Evolutionary conservation across 441 rosid species (phyloP), one percentile per base, ranked within the genome.

Genomic region (Francoa sonchifolia): DNA sequence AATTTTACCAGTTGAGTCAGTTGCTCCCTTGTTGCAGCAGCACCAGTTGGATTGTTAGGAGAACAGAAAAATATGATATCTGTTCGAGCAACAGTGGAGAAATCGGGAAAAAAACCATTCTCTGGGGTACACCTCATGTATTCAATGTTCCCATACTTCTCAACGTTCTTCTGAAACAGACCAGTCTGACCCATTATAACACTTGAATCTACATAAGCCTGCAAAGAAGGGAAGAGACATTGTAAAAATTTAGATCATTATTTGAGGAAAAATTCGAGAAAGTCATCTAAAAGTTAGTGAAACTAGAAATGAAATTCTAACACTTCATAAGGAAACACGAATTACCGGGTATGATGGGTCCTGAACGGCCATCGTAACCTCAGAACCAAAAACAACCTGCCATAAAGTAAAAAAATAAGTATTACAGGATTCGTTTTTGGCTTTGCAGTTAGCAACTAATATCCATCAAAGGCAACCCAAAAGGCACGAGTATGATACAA

Each of bases 341-440:
- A 55, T 53, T 78, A 86, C 96, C 85, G 99, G 99, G 62, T 90
- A 86, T 56, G 99, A 90, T 47, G 96, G 99, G 58, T 90, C 99
- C 72, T 90, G 96, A 47, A 90, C 95, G 8, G 95, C 93, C 67
- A 86, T 58, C n/a, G 96, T 74, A 38, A 78, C 79, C 16, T 76
- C 42, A 54, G 95, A 76, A 39, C 99, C 99, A 68, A 90, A 86
- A 67, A 82, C 67, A 55, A 80, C 55, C 98, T 82, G 76, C 37
- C 47, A 63, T 19, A 59, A 47, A 39, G 37, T 36, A n/a, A 29
- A 50, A 27, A 20, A 6, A 38, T 3, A 42, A 21, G 39, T n/a
- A n/a, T n/a, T n/a, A n/a, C n/a, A n/a, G n/a, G n/a, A n/a, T n/a
- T n/a, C n/a, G n/a, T n/a, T n/a, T n/a, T n/a, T n/a, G n/a, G n/a